Conservation (phyloP, 768 basidiomycete genomes). For the Tylopilus vinaceipallidus region DNA sequence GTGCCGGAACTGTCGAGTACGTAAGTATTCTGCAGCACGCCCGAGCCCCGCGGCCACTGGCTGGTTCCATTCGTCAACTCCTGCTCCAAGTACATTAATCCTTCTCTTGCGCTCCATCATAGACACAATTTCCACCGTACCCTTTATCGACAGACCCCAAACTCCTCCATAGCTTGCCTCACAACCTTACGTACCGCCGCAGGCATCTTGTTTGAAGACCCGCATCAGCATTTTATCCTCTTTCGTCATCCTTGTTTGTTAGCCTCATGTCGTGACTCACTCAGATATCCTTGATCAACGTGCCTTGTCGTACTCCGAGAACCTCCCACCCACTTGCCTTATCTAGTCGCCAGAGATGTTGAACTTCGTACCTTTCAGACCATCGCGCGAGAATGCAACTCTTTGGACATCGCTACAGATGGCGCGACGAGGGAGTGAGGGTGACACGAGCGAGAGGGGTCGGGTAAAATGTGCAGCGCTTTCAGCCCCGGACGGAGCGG, state of each 20-base stretch:
- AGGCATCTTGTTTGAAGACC: slow-evolving; percentile 97
- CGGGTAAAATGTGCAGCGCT: no score
- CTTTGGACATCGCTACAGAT: slow-evolving; percentile 75
- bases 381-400: slow-evolving; percentile 81
- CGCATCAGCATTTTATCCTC: slow-evolving; percentile 29
- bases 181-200: slow-evolving; percentile 79
- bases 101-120: slow-evolving; percentile 65
- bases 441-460: no score
- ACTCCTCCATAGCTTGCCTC: slow-evolving; percentile 42
- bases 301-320: slow-evolving; percentile 53
- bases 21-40: no score
- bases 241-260: slow-evolving; percentile 3
- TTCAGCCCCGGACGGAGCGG: no score
- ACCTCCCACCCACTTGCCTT: slow-evolving; percentile 63
- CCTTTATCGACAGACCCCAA: slow-evolving; percentile 51
- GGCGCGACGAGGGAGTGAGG: slow-evolving; percentile 69
- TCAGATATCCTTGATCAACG: slow-evolving; percentile 90
- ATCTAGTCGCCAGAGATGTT: slow-evolving; percentile 74
- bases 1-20: no score
- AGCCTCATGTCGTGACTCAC: slow-evolving; percentile 41
- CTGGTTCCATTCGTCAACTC: slow-evolving; percentile 51
- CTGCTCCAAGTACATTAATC: slow-evolving; percentile 85
- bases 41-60: no score
- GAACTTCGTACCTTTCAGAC: slow-evolving; percentile 71
- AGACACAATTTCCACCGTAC: slow-evolving; percentile 60